Evolutionary conservation across 2,329 filamentous ascomycete genomes (phyloP), one percentile per base, ranked within the genome.

Genomic region (Cercospora sojina): DNA sequence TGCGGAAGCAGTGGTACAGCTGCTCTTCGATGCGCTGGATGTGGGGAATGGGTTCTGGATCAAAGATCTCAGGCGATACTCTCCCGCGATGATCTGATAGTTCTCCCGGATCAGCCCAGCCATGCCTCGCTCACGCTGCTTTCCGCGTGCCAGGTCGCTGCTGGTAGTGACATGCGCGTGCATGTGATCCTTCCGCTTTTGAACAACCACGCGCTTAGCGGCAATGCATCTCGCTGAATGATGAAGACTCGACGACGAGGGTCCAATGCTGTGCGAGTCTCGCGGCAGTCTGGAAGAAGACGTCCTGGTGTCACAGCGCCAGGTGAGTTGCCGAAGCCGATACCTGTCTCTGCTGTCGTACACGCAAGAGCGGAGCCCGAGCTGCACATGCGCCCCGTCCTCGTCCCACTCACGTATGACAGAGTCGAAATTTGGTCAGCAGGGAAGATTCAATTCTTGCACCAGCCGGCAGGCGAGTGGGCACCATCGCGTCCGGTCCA

Each of bases 1-100:
- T 69, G 69, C 62, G 63, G 56, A 57, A 25, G 62, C 64, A 58
- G 66, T 62, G 58, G 51, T 56, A 53, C 59, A 57, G 59, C 25
- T 64, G 57, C 59, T 47, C 41, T 63, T 65, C 58, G 59, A 62
- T 41, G 58, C 51, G 55, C 38, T 55, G n/a, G 20, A 38, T 43
- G 47, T 16, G 35, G 29, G 16, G 32, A 47, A 20, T 23, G 23
- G 47, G 12, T 41, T 49, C 25, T 49, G 9, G 29, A 41, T 31
- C 59, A 61, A 49, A 49, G 43, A 27, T 27, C 59, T 35, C 38
- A 20, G 25, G 27, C 32, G 27, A 29, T 18, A 23, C 18, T 23
- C 25, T 13, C 43, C 59, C 27, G 18, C n/a, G 47, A 27, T 35
- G 29, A 62, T 62, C 41, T 41, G 51, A 29, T 56, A 27, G 16